Evolutionary conservation across 768 basidiomycete species (phyloP).

Genomic region (Gloeopeniophorella convolvens): DNA sequence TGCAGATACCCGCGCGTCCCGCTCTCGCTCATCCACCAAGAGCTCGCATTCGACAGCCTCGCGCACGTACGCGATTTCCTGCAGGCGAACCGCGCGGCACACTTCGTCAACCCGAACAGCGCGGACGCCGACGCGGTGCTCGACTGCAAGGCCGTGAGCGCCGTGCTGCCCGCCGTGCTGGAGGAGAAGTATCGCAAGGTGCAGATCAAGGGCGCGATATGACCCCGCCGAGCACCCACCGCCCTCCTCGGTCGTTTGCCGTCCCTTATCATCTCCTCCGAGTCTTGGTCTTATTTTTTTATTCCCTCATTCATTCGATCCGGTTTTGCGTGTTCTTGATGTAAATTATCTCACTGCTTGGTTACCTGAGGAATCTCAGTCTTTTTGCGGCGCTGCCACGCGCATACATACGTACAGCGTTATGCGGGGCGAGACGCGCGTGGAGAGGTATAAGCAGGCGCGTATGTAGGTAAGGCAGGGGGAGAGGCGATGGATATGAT

Average conservation of each 20-base stretch:
- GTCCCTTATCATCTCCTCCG: too few species aligned
- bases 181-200: conserved; percentile 84
- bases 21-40: conserved; percentile 68
- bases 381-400: neutral
- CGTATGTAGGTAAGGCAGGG: too few species aligned
- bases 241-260: too few species aligned
- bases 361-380: conserved; percentile 8
- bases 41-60: conserved; percentile 76
- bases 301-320: conserved; percentile 4
- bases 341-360: conserved; percentile 13
- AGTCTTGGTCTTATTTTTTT: conserved; percentile 17
- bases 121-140: conserved; percentile 58
- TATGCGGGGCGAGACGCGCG: neutral
- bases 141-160: conserved; percentile 62
- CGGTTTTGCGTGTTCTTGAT: neutral
- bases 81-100: conserved; percentile 55
- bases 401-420: neutral
- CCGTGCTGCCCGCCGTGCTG: conserved; percentile 53
- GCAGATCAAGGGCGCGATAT: conserved; percentile 90
- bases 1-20: conserved; percentile 77
- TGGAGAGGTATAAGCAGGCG: too few species aligned
- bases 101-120: conserved; percentile 57
- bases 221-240: too few species aligned
- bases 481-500: too few species aligned
- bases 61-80: conserved; percentile 65